Evolutionary conservation across 345 rosid genomes (phyloP).

Genomic region (Abelmoschus esculentus): DNA sequence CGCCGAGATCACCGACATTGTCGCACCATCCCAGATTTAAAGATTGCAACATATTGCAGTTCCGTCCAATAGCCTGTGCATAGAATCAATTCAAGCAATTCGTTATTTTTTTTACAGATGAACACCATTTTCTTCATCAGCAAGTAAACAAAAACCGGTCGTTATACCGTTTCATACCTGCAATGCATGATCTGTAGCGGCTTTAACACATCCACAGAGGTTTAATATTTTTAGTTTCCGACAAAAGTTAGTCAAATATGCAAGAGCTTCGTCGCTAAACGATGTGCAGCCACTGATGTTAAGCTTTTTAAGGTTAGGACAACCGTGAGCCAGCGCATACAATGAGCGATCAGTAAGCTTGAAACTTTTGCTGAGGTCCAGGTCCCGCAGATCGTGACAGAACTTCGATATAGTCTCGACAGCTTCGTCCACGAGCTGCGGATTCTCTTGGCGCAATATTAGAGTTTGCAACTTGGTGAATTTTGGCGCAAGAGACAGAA

Average conservation of each 20-base stretch:
- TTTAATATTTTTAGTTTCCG: slow-evolving; percentile 55
- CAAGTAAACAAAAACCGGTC: not conserved
- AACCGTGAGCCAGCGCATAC: slow-evolving; percentile 69
- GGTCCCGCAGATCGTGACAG: slow-evolving; percentile 76
- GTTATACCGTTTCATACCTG: slow-evolving; percentile 35
- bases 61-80: slow-evolving; percentile 73
- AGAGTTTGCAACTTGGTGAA: slow-evolving; percentile 63
- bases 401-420: slow-evolving; percentile 63
- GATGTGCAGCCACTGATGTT: slow-evolving; percentile 89
- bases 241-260: slow-evolving; percentile 50
- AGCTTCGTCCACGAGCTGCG: slow-evolving; percentile 79
- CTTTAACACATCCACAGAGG: slow-evolving; percentile 85
- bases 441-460: slow-evolving; percentile 74
- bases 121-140: not conserved
- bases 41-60: slow-evolving; percentile 63
- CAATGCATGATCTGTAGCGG: slow-evolving; percentile 72
- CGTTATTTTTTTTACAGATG: not conserved
- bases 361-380: slow-evolving; percentile 96
- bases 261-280: slow-evolving; percentile 56
- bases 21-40: slow-evolving; percentile 97
- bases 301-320: slow-evolving; percentile 71
- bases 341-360: slow-evolving; percentile 67
- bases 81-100: not conserved
- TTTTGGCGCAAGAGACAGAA: slow-evolving; percentile 75
- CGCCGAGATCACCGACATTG: slow-evolving; percentile 72